These are phyloP conservation scores for Myochromella boudieri DNA, from an alignment of 768 basidiomycete species.

Conservation along the genomic window DNA sequence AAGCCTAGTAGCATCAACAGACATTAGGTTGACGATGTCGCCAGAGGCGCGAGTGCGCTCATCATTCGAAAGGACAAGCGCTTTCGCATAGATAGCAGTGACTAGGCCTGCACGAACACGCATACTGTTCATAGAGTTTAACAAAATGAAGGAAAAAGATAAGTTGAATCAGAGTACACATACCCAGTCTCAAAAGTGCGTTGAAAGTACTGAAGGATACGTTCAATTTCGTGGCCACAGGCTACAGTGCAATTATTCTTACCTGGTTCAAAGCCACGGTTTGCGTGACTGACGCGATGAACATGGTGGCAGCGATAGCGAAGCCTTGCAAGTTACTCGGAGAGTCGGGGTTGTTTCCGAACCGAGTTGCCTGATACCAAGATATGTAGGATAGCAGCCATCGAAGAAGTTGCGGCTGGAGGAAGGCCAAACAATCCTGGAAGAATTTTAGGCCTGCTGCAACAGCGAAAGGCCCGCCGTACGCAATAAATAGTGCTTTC, in stretches of 20 bases:
- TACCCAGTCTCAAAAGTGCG: slow-evolving; percentile 72
- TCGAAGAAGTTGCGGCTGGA: slow-evolving; percentile 85
- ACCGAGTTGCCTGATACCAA: slow-evolving; percentile 59
- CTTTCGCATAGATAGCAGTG: slow-evolving; percentile 82
- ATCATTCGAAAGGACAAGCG: slow-evolving; percentile 82
- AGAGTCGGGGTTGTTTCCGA: slow-evolving; percentile 24
- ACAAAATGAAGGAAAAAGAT: neutral
- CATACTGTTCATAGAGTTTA: slow-evolving; percentile 51
- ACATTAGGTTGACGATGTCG: slow-evolving; percentile 94
- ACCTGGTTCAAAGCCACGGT: slow-evolving; percentile 83
- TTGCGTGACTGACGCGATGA: slow-evolving; percentile 73
- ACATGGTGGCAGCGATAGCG: slow-evolving; percentile 76
- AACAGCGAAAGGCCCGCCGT: slow-evolving; percentile 70
- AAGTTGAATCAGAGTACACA: slow-evolving; percentile 1
- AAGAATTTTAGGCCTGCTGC: slow-evolving; percentile 69
- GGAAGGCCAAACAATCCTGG: slow-evolving; percentile 80
- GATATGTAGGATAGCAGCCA: slow-evolving; percentile 81
- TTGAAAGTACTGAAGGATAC: slow-evolving; percentile 74
- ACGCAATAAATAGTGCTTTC: slow-evolving; percentile 73
- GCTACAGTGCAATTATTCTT: neutral
- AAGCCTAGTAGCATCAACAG: slow-evolving; percentile 76
- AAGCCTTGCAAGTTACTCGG: slow-evolving; percentile 65
- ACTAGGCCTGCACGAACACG: slow-evolving; percentile 90
- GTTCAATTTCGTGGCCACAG: no score
- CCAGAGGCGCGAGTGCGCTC: slow-evolving; percentile 81